A percentile compares a stretch with the other conserved stretches of the same genome.
Evolutionary conservation across 2,329 filamentous ascomycete genomes (phyloP).

Genomic region (Paracamarosporium sp.): DNA sequence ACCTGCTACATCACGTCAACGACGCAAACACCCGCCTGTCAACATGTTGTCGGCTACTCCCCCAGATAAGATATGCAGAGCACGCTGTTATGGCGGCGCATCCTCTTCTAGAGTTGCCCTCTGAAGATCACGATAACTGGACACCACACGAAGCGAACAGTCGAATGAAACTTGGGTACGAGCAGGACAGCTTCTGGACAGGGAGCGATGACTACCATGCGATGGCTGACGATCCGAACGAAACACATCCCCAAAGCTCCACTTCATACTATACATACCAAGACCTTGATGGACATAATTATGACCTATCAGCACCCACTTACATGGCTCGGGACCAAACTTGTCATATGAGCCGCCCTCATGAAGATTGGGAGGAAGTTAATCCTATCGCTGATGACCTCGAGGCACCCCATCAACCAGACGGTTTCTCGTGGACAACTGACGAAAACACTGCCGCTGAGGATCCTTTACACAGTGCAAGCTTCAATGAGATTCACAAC

Average conservation of each 20-base stretch:
- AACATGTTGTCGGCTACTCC: background rate
- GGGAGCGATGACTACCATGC: background rate
- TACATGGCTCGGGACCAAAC: no score
- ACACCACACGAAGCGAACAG: background rate
- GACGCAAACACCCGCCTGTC: background rate
- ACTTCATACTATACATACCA: no score
- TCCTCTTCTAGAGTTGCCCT: background rate
- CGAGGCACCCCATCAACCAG: background rate
- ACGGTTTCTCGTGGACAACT: background rate
- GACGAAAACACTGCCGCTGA: background rate
- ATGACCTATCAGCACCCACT: no score
- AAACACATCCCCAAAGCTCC: no score
- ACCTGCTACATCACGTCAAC: slow-evolving; percentile 4
- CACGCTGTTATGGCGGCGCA: background rate
- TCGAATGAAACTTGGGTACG: background rate
- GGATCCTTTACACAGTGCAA: background rate
- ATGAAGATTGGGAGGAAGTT: background rate
- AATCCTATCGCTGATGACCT: background rate
- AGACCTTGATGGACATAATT: no score
- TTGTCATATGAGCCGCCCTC: background rate
- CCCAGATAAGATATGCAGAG: background rate
- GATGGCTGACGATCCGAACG: no score
- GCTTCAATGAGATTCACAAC: background rate
- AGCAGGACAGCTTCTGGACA: background rate
- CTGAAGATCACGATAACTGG: background rate